Base-by-base conservation (phyloP, 768 basidiomycete genomes). In the Mycena alexandri region DNA sequence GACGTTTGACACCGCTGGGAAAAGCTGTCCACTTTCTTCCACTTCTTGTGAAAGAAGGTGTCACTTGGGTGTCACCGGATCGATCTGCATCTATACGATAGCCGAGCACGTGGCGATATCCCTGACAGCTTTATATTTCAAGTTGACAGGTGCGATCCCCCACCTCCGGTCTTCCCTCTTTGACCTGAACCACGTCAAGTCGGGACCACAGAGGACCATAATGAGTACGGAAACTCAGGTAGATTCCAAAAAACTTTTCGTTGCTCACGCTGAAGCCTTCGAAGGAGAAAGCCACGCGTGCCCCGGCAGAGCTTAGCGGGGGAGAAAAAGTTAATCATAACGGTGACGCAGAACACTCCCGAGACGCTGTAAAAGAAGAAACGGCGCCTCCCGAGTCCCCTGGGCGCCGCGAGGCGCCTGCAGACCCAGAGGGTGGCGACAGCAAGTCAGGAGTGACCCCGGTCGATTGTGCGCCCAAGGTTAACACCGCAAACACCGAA, bases 261-360 rank as follows among this genome's bases (percentile, higher is more conserved):
- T 44, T 19, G 2, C 43, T 6, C 46, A 21, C 11, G 10, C 1
- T 25, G 24, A 22, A 65, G 47, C 41, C 48, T 17, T 56, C 24
- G 50, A 47, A 47, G 57, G 64, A 60, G 43, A 55, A 54, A n/a
- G 51, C 5, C 43, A 47, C 65, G 59, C 65, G 59, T 54, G 29
- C 46, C 22, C 54, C 62, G 21, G 13, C 42, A 44, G 64, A 58
- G 55, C 42, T 38, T 42, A 19, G 47, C 48, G 36, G 21, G 17
- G 21, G 17, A 5, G 63, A 61, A 46, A 66, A 66, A 66, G 65
- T 29, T 42, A 54, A 66, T 65, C 57, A 58, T 17, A 14, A 25
- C 36, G 29, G 21, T 25, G 63, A 48, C 24, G 25, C 2, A 36
- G 63, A 57, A 36, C 38, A 16, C 50, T n/a, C 16, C 19, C 21